Conservation (phyloP, 2,329 filamentous ascomycete genomes). For the Stachybotrys echinatus region DNA sequence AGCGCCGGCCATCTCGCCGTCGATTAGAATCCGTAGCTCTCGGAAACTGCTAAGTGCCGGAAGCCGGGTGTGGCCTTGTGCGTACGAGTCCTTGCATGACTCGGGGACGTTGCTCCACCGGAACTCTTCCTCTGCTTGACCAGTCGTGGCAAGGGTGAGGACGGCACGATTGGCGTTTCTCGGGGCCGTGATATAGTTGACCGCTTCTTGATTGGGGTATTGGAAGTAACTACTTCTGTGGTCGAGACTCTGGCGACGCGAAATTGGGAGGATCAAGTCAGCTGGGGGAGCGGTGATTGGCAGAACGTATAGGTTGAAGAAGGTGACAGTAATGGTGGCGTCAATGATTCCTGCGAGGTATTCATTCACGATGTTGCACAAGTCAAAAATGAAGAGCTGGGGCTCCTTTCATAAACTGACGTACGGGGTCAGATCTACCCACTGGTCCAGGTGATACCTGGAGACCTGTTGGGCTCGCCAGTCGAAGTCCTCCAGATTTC, state of each 20-base stretch:
- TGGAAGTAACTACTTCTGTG: constrained; percentile 61
- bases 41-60: constrained; percentile 69
- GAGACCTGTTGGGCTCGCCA: constrained; percentile 61
- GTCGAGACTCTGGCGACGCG: constrained; percentile 42
- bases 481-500: constrained; percentile 84
- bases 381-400: constrained; percentile 75
- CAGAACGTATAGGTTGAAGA: constrained; percentile 43
- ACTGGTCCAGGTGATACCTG: constrained; percentile 72
- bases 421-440: constrained; percentile 74
- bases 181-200: constrained; percentile 56
- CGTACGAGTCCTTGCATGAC: constrained; percentile 55
- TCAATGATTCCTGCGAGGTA: constrained; percentile 71
- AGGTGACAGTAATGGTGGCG: constrained; percentile 68
- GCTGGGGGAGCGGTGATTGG: constrained; percentile 33
- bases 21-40: constrained; percentile 72
- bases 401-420: constrained; percentile 60
- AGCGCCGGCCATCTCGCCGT: constrained; percentile 66
- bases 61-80: constrained; percentile 47
- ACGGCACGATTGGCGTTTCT: constrained; percentile 63
- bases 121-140: constrained; percentile 72
- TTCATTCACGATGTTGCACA: constrained; percentile 65
- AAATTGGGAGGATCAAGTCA: constrained; percentile 64
- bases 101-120: constrained; percentile 78
- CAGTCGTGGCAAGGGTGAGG: constrained; percentile 71
- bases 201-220: constrained; percentile 58